Evolutionary conservation across 768 basidiomycete species (phyloP), one percentile per base, ranked within the genome.

Genomic region (Leccinum subtestaceum): DNA sequence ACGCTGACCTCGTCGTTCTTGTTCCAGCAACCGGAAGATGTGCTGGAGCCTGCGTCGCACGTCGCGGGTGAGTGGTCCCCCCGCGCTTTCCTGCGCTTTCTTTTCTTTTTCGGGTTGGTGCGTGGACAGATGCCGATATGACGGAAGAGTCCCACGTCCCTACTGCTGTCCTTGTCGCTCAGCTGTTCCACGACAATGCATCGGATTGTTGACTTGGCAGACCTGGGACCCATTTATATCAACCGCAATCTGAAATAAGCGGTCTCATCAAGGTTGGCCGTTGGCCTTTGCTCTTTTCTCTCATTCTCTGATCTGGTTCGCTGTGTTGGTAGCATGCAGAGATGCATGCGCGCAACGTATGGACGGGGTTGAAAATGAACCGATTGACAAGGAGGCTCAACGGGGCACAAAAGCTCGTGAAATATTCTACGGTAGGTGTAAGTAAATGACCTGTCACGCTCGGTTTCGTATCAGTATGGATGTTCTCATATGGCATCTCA

Each of bases 131-230:
- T 19, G n/a, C 2, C n/a, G 15, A 45, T 19, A 19, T 67, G 82
- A 84, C 75, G 21, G 81, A 84, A 53, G 64, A 78, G 46, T 83
- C 79, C 48, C 81, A 84, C 71, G 77, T 83, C 5, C 89, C 91
- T 6, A 92, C 89, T 4, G 88, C 89, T 0, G 82, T 86, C n/a
- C 79, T 76, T 9, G 82, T 93, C 25, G 74, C 80, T 29, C 82
- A 78, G 2, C 78, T 92, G 1, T 91, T 92, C 74, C 82, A 80
- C 59, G 63, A 56, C 67, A 31, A 65, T 66, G n/a, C 15, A 21
- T 55, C 59, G 57, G 58, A 48, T 53, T 64, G 27, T 27, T 27
- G 27, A 27, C 27, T 27, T 27, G 27, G 27, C 27, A 27, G 27
- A 27, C 27, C 27, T 27, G 27, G 27, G 27, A 27, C 27, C 27